Conservation (phyloP, 2,329 filamentous ascomycete genomes). For the Nigrograna mackinnonii region DNA sequence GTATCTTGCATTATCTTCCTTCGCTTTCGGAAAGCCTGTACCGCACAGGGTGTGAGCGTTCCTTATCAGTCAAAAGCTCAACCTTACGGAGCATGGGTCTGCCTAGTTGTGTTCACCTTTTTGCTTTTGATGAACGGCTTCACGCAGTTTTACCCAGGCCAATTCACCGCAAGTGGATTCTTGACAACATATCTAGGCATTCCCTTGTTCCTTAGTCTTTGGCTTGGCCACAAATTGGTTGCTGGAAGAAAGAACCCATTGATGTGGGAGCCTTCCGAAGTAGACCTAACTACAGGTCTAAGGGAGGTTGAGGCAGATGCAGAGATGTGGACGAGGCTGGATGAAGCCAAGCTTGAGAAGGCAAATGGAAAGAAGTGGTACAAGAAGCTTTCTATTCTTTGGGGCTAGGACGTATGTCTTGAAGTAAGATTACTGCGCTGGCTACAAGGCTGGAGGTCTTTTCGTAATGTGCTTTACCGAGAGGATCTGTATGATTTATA, state of each 20-base stretch:
- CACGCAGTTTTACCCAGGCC: constrained; percentile 63
- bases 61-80: constrained; percentile 58
- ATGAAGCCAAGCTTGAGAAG: constrained; percentile 1
- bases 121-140: constrained; percentile 76
- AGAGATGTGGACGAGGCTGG: constrained; percentile 6
- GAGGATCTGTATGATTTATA: too few species aligned
- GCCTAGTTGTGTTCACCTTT: constrained; percentile 59
- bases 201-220: constrained; percentile 24
- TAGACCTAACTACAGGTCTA: constrained; percentile 53
- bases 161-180: constrained; percentile 66
- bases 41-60: constrained; percentile 38
- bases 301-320: constrained; percentile 6
- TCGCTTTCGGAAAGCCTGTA: constrained; percentile 28
- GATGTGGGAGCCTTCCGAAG: constrained; percentile 47
- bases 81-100: constrained; percentile 67
- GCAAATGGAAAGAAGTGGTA: background rate
- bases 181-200: constrained; percentile 61
- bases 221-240: constrained; percentile 15
- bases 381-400: constrained; percentile 4
- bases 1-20: constrained; percentile 28
- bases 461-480: too few species aligned
- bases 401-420: too few species aligned
- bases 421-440: too few species aligned
- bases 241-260: constrained; percentile 49
- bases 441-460: too few species aligned